Evolutionary conservation across 495 filamentous ascomycete genomes (phyloP).

Genomic region (Pseudomonodictys pantanalensis): DNA sequence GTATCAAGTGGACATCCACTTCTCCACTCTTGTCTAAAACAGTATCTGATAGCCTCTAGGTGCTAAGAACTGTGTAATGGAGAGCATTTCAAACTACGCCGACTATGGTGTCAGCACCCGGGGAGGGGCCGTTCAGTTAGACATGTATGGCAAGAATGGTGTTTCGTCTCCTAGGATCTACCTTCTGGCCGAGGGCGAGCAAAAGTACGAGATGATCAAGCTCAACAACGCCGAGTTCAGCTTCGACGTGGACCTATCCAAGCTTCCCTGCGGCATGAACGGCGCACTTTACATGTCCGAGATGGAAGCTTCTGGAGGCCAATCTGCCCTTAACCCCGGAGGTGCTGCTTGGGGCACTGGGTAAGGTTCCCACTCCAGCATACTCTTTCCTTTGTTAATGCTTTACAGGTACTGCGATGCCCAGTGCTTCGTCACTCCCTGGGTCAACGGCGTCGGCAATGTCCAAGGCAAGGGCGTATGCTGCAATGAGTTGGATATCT

Average conservation of each 20-base stretch:
- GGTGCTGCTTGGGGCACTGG: conserved; percentile 65
- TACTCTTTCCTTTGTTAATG: too few relatives aligned
- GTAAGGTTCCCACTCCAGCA: too few relatives aligned
- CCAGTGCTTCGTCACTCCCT: conserved; percentile 56
- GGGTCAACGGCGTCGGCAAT: conserved; percentile 61
- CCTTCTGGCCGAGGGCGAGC: conserved; percentile 48
- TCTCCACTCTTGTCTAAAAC: too few relatives aligned
- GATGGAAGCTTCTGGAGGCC: conserved; percentile 56
- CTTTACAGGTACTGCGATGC: conserved; percentile 74
- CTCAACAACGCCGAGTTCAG: conserved; percentile 57
- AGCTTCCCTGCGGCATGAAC: conserved; percentile 66
- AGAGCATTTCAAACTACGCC: conserved; percentile 37
- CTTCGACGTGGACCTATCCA: conserved; percentile 63
- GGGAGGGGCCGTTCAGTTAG: conserved; percentile 32
- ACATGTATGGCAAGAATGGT: conserved; percentile 25
- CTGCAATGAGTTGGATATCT: conserved; percentile 73
- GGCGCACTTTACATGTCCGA: conserved; percentile 65
- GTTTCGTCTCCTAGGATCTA: conserved; percentile 39
- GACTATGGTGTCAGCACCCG: conserved; percentile 35
- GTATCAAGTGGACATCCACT: too few relatives aligned
- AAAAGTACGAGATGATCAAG: conserved; percentile 57
- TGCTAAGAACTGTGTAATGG: conserved; percentile 34
- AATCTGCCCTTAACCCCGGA: conserved; percentile 49
- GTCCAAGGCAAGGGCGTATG: conserved; percentile 69
- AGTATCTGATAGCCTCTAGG: too few relatives aligned